A percentile compares a stretch with the other conserved stretches of the same genome.
Evolutionary conservation across 2,329 filamentous ascomycete genomes (phyloP).

Genomic region (Talaromyces albobiverticillius): DNA sequence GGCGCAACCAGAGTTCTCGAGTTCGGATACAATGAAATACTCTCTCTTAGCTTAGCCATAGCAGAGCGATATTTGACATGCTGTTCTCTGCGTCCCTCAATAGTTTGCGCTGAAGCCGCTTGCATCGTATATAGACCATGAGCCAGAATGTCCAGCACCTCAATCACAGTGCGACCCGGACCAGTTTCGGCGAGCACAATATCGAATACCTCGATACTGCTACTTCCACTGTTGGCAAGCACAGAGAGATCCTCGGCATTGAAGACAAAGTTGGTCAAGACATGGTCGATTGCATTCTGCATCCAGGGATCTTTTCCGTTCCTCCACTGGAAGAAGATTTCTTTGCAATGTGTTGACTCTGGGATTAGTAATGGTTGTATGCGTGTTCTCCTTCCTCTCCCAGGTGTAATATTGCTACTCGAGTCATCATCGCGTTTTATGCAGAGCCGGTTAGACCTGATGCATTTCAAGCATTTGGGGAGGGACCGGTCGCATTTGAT

Average conservation of each 20-base stretch:
- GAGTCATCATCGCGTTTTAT: background rate
- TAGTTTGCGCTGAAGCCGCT: background rate
- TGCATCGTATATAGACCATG: background rate
- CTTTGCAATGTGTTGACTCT: background rate
- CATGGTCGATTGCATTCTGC: conserved; percentile 5
- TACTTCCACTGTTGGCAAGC: background rate
- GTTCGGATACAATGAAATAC: background rate
- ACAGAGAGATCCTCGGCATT: background rate
- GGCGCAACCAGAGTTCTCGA: background rate
- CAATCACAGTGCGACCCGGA: background rate
- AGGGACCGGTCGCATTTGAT: conserved; percentile 7
- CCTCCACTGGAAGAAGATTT: background rate
- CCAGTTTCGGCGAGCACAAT: background rate
- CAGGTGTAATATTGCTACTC: background rate
- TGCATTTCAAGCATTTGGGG: background rate
- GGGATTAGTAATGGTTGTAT: background rate
- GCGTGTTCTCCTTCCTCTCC: background rate
- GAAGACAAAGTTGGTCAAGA: background rate
- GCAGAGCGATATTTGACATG: background rate
- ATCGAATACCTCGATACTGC: conserved; percentile 1
- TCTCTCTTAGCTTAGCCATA: background rate
- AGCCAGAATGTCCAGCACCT: conserved; percentile 2
- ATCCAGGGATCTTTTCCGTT: background rate
- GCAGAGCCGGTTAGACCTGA: background rate
- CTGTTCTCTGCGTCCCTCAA: background rate